Conservation (phyloP, 2,329 filamentous ascomycete species). For the Hypocreales sp. region DNA sequence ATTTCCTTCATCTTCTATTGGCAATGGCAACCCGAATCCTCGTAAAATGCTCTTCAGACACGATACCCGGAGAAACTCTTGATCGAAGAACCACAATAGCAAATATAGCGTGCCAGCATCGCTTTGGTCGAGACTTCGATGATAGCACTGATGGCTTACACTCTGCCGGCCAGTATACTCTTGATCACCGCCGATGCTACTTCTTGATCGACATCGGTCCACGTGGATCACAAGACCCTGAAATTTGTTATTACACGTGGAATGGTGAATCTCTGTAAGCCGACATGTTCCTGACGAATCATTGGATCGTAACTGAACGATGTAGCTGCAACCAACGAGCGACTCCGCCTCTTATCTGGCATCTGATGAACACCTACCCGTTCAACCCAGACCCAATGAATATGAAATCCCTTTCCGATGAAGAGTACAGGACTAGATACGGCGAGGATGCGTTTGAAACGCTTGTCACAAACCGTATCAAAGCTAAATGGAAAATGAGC, state of each 20-base stretch:
- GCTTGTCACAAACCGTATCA: neutral
- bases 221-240: neutral
- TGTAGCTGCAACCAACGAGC: neutral
- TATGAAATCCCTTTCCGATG: neutral
- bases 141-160: neutral
- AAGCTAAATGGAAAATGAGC: conserved; percentile 1
- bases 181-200: neutral
- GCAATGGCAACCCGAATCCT: neutral
- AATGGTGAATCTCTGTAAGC: neutral
- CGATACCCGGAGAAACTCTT: neutral
- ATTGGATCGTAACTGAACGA: neutral
- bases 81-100: neutral
- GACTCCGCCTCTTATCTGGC: conserved; percentile 1
- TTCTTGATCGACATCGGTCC: conserved; percentile 1
- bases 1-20: neutral
- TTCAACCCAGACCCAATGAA: neutral
- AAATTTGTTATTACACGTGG: neutral
- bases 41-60: neutral
- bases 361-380: conserved; percentile 1
- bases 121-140: neutral
- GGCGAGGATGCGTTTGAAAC: neutral
- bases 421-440: neutral
- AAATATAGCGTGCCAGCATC: conserved; percentile 1
- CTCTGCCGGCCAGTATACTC: neutral
- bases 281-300: neutral